Base-by-base conservation (phyloP, 352 stramenopile species). In the Pilasporangium apinafurcum region DNA sequence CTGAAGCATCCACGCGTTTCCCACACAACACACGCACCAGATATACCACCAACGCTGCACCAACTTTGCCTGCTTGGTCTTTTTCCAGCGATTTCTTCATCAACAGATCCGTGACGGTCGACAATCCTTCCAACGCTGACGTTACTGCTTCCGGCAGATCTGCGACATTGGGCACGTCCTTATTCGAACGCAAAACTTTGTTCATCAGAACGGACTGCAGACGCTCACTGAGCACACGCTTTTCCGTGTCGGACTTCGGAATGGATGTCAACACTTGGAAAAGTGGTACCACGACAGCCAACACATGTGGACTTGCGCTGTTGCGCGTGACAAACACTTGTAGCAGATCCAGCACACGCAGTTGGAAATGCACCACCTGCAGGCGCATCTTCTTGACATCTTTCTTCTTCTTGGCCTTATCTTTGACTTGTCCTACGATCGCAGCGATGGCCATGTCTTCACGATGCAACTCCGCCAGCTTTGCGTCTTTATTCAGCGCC, bases 351-450 rank as follows among this genome's bases (percentile, higher is more conserved):
- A 94, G 42, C 25, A 92, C 79, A 27, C 82, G 82, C 40, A 94
- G 51, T 52, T 94, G 81, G 61, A 94, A 94, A 64, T 94, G 82
- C 42, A 91, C 64, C 24, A 77, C 66, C 43, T 85, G 72, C 37
- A 86, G 62, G 14, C 66, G 65, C 40, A 75, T 56, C 14, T 62
- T 64, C 62, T 91, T 88, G 22, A 69, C 60, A 42, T 86, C 73
- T 41, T 86, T 80, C 65, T 92, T 92, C 59, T 65, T 66, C 50
- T 83, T 69, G 35, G 72, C 79, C 32, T 74, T 77, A 35, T 73
- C 51, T 41, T 83, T 80, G 6, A 92, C 82, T 40, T 94, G 79
- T 2, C 75, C 70, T 8, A 89, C 79, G 47, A 94, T 83, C 24
- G 79, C 76, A 41, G 77, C 78, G 22, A 94, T 60, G 43, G 82